Evolutionary conservation across 2,329 filamentous ascomycete genomes (phyloP).

Genomic region (Fusarium praegraminearum): DNA sequence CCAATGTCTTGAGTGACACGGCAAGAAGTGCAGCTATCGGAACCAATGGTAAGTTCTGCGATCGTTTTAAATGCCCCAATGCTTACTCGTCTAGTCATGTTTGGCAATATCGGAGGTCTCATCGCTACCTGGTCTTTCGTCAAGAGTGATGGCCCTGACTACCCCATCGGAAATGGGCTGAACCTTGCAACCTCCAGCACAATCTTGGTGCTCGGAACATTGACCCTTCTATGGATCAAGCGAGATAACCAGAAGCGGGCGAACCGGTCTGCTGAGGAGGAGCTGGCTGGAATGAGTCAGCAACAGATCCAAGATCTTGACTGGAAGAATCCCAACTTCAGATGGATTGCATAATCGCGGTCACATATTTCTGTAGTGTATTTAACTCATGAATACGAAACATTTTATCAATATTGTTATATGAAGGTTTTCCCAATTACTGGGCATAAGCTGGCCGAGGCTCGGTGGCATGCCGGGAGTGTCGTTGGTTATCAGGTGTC

Average conservation of each 20-base stretch:
- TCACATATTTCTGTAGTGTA: rapidly evolving
- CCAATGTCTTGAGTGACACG: conserved; percentile 78
- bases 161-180: conserved; percentile 75
- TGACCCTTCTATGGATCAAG: conserved; percentile 70
- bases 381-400: neutral
- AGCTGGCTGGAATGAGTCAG: conserved; percentile 65
- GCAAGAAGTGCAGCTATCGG: conserved; percentile 75
- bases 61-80: rapidly evolving
- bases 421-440: neutral
- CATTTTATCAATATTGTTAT: neutral
- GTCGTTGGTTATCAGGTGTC: neutral
- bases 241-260: conserved; percentile 65
- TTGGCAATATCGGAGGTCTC: conserved; percentile 77
- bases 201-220: conserved; percentile 61
- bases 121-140: conserved; percentile 74
- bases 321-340: conserved; percentile 74
- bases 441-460: neutral
- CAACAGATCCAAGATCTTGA: conserved; percentile 70
- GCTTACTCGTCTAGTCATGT: conserved; percentile 63
- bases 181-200: conserved; percentile 70
- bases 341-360: conserved; percentile 58
- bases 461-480: no score
- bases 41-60: conserved; percentile 54
- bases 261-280: conserved; percentile 50
- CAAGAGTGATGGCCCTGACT: conserved; percentile 72